Base-by-base conservation (phyloP, 164 flowering plant species). In the Warburgia ugandensis region DNA sequence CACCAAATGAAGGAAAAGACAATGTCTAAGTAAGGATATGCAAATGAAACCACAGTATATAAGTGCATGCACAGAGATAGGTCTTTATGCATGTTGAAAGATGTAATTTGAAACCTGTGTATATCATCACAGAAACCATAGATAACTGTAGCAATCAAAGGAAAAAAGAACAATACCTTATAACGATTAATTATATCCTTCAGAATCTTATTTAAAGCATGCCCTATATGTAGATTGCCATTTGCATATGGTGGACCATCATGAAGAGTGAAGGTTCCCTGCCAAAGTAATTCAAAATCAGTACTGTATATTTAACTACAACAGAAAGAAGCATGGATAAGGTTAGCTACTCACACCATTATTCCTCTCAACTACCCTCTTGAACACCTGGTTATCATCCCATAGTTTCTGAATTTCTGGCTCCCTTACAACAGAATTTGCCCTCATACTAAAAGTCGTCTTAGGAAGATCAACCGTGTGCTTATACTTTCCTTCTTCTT, bases 231-330 rank as follows among this genome's bases (percentile, higher is more conserved):
- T 30, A 92, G 70, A 64, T 94, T 77, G 3, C 99, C 99, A 79
- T 94, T 94, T 29, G 99, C 99, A 77, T 94, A 94, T 28, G 99
- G 99, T 45, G 99, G 99, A 21, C 99, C 99, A 73, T 94, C 99
- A 67, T 94, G 99, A 59, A 92, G 89, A 62, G 80, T 63, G 61
- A 92, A 92, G 51, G 54, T 77, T 59, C 64, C 87, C 99, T 92
- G 75, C 36, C 32, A 38, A 55, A 48, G 50, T 26, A 46, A 48
- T 48, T 37, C 48, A 54, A 39, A 20, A 37, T 69, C 55, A 74
- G 36, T 13, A 53, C 8, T 31, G 62, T 48, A 13, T 28, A 22
- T 25, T 14, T 29, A 42, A 17, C n/a, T 32, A 41, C 23, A 11
- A 29, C 17, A 63, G 46, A 9, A 45, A 36, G n/a, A 44, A 55